A percentile compares a stretch with the other conserved stretches of the same genome.
phyloP scores from a whole-genome alignment of 371 early-diverging fungal species.

The Cokeromyces recurvatus region DNA sequence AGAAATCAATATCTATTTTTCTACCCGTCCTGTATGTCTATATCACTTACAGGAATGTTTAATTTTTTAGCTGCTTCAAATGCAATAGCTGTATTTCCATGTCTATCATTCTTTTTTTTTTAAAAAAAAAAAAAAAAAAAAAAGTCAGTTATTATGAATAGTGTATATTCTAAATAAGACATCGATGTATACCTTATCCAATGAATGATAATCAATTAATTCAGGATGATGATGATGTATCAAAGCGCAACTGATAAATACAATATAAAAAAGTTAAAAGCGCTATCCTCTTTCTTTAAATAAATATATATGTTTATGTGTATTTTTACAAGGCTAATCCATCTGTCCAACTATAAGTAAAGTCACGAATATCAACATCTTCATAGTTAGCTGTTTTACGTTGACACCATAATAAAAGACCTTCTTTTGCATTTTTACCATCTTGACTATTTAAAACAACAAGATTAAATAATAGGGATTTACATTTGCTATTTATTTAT shows the following conservation, averaged over 20 bases:
- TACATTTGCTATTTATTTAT: not conserved
- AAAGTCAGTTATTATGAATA: not conserved
- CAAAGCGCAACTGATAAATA: conserved; percentile 71
- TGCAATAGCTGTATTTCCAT: conserved; percentile 90
- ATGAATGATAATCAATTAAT: conserved; percentile 79
- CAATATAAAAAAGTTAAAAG: too few species aligned
- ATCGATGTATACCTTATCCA: conserved; percentile 59
- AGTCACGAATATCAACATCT: conserved; percentile 81
- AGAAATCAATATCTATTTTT: not conserved
- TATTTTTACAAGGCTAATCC: conserved; percentile 93
- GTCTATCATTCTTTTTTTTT: conserved; percentile 63
- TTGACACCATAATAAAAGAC: conserved; percentile 96
- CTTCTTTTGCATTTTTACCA: conserved; percentile 89
- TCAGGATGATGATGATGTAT: conserved; percentile 98
- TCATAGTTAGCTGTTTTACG: conserved; percentile 86
- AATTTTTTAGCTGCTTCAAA: conserved; percentile 91
- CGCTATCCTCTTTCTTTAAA: too few species aligned
- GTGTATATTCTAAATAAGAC: not conserved
- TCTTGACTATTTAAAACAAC: conserved; percentile 60
- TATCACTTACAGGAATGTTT: conserved; percentile 69
- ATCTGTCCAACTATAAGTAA: conserved; percentile 90
- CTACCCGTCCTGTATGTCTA: not conserved
- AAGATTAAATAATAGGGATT: not conserved
- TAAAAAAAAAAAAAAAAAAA: not conserved
- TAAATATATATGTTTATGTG: too few species aligned